Conservation (phyloP, 441 rosid species). For the Arabidopsis lyrata region DNA sequence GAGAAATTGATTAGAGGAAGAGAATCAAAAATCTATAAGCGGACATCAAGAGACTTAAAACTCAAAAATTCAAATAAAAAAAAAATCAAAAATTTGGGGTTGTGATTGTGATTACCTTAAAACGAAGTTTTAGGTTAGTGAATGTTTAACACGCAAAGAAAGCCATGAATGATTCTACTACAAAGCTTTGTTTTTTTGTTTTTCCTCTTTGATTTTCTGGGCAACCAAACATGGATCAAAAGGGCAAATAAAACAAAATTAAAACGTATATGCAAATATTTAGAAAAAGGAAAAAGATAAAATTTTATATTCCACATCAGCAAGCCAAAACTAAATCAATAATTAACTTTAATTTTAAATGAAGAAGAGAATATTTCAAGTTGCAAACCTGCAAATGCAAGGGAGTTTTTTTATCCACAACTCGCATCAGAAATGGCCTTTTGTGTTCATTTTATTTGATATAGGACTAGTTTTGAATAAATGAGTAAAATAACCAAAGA, state of each 20-base stretch:
- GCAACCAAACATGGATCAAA: conserved; percentile 62
- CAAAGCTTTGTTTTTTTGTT: conserved; percentile 14
- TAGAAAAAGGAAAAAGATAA: background rate
- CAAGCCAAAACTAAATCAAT: background rate
- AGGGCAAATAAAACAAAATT: background rate
- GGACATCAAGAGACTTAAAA: conserved; percentile 24
- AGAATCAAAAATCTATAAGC: conserved; percentile 27
- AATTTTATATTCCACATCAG: conserved; percentile 26
- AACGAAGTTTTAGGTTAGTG: conserved; percentile 27
- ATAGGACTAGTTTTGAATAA: background rate
- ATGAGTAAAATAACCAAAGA: background rate
- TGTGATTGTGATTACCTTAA: conserved; percentile 27
- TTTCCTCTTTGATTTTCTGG: conserved; percentile 55
- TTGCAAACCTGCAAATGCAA: conserved; percentile 3
- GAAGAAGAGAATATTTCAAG: background rate
- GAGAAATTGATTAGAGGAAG: conserved; percentile 43
- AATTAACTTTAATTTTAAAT: background rate
- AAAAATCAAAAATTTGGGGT: conserved; percentile 10
- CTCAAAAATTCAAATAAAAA: conserved; percentile 4
- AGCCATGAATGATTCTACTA: conserved; percentile 36
- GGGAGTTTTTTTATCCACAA: conserved; percentile 29
- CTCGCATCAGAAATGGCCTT: conserved; percentile 29
- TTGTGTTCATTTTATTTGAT: conserved; percentile 27
- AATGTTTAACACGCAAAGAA: conserved; percentile 37
- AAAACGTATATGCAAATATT: conserved; percentile 22